Base-by-base conservation (phyloP, 2,329 filamentous ascomycete species). In the Fusarium clavum region DNA sequence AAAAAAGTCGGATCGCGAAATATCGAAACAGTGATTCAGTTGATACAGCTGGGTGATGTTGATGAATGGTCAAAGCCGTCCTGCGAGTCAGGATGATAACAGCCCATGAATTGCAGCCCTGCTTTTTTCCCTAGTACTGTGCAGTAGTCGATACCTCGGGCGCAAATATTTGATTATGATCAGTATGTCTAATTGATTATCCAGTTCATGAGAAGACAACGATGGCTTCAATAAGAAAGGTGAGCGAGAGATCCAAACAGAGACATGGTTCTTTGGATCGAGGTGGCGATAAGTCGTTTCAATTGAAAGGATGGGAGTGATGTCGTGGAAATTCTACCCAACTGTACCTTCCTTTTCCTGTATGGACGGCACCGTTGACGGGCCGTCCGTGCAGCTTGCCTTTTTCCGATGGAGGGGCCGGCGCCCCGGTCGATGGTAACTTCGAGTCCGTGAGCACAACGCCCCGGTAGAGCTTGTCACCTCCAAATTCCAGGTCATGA, bases 321-420 rank as follows among this genome's bases (percentile, higher is more conserved):
- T 64, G 69, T 60, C 60, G 69, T 40, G 60, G 48, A 66, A 48
- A 65, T 56, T 56, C 30, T 53, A 27, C 18, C 18, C 34, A 38
- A 27, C n/a, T 43, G 49, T 38, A 53, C 49, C 24, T 53, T 53
- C 49, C 49, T 38, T 53, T 52, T 53, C 24, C 49, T 43, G 49
- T 53, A 53, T 20, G 30, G 14, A 43, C 48, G 62, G 63, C 30
- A 41, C 55, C 51, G 61, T 66, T 55, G 40, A 62, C 55, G 55
- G 61, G 53, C 56, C 55, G 44, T 61, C 48, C 45, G 51, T 61
- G n/a, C 51, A 62, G 52, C 58, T 69, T 66, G 40, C 40, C 58
- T 67, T 57, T 60, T 70, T 70, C 57, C 57, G 65, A 70, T 65
- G 51, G 69, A 72, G 69, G 65, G 65, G 65, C 69, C 55, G 54